Percentiles rank a stretch among this genome's conserved stretches.
Conservation (phyloP, 1,284 basidiomycete genomes). For the Trichosporon ovoides region DNA sequence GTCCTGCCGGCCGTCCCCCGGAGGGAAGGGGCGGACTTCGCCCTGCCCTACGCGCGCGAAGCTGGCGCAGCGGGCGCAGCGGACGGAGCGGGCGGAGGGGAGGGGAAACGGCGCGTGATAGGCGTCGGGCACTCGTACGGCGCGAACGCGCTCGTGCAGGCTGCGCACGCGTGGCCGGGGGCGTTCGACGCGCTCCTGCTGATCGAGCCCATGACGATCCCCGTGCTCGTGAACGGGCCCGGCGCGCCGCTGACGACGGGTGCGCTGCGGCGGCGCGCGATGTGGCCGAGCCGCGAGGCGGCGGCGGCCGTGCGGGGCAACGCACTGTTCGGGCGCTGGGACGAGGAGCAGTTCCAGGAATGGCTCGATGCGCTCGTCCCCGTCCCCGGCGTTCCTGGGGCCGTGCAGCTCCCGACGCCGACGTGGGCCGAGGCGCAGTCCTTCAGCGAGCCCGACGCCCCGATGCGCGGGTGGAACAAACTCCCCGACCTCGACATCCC, state of each 20-base stretch:
- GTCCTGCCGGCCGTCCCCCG: slow-evolving; percentile 42
- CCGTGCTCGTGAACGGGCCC: not conserved
- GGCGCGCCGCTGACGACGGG: slow-evolving; percentile 37
- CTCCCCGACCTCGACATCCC: slow-evolving; percentile 27
- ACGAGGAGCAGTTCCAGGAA: slow-evolving; percentile 60
- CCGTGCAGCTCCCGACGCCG: slow-evolving; percentile 34
- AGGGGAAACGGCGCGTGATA: slow-evolving; percentile 40
- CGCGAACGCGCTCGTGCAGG: slow-evolving; percentile 60
- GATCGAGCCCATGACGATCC: slow-evolving; percentile 60
- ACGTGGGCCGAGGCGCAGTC: slow-evolving; percentile 33
- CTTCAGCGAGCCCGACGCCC: slow-evolving; percentile 31
- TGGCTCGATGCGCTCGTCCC: slow-evolving; percentile 63
- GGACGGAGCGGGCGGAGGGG: slow-evolving; percentile 54
- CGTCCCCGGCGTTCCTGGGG: not conserved
- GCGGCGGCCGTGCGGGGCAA: slow-evolving; percentile 59
- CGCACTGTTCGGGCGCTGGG: slow-evolving; percentile 40
- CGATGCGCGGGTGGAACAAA: slow-evolving; percentile 33
- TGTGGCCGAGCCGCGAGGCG: slow-evolving; percentile 52
- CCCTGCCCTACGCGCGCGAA: not conserved
- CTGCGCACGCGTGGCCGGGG: slow-evolving; percentile 59
- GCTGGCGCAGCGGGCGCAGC: too few species aligned
- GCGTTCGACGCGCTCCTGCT: slow-evolving; percentile 70
- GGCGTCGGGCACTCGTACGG: slow-evolving; percentile 77
- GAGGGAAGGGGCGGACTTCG: not conserved
- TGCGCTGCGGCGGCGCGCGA: slow-evolving; percentile 59